Evolutionary conservation across 257 asterid species (phyloP).

Genomic region (Salvia hispanica): DNA sequence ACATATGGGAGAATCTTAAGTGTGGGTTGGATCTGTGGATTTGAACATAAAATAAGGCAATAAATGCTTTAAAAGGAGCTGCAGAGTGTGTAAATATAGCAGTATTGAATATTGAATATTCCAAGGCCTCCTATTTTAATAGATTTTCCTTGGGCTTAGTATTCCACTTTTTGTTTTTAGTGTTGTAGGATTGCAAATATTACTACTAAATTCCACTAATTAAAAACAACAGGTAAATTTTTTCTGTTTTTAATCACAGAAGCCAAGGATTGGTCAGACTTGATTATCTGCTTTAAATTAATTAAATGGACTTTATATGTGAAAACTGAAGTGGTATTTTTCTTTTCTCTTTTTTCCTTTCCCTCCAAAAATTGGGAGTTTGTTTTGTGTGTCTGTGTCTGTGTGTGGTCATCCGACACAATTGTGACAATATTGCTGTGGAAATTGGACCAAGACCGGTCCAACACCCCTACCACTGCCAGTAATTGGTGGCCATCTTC

Average conservation of each 20-base stretch:
- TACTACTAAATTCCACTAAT: constrained; percentile 21
- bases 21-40: constrained; percentile 67
- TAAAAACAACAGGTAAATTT: constrained; percentile 14
- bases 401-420: constrained; percentile 50
- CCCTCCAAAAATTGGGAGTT: constrained; percentile 10
- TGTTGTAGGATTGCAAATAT: constrained; percentile 44
- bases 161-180: constrained; percentile 61
- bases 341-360: background rate
- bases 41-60: constrained; percentile 53
- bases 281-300: constrained; percentile 34
- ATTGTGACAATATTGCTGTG: constrained; percentile 50
- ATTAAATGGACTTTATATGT: constrained; percentile 27
- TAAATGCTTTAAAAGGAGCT: constrained; percentile 63
- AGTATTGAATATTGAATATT: constrained; percentile 32
- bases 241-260: constrained; percentile 27
- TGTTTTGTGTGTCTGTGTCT: constrained; percentile 5
- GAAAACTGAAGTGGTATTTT: background rate
- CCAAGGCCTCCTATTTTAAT: constrained; percentile 45
- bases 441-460: constrained; percentile 82
- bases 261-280: constrained; percentile 49
- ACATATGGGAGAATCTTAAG: constrained; percentile 60
- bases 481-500: too few relatives aligned
- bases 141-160: constrained; percentile 51
- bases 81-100: constrained; percentile 55
- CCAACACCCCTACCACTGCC: constrained; percentile 38